Conservation (phyloP, 306 rosid species). For the Senna siamea region DNA sequence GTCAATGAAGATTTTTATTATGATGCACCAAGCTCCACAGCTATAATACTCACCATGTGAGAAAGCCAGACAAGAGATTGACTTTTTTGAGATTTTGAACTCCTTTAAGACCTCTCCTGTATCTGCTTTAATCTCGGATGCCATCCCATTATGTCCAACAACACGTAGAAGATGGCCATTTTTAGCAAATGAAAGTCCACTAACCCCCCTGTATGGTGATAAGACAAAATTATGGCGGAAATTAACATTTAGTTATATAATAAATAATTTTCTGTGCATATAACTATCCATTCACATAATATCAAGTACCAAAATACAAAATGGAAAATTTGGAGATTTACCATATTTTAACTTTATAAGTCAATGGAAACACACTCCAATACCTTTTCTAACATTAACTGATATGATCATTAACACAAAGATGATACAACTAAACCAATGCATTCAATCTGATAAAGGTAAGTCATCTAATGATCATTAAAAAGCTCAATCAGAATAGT, state of each 20-base stretch:
- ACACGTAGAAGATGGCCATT: constrained; percentile 46
- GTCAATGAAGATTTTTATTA: constrained; percentile 27
- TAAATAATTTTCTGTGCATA: neutral
- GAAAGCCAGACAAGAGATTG: constrained; percentile 53
- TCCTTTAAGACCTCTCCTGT: constrained; percentile 49
- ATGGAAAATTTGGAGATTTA: constrained; percentile 13
- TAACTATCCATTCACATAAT: constrained; percentile 1
- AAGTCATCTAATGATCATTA: neutral
- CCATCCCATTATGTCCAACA: constrained; percentile 56
- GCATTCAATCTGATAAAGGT: constrained; percentile 7
- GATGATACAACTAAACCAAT: constrained; percentile 9
- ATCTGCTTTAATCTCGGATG: constrained; percentile 45
- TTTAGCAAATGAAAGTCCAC: constrained; percentile 55
- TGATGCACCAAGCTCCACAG: constrained; percentile 25
- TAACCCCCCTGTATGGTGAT: constrained; percentile 48
- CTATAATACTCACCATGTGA: constrained; percentile 52
- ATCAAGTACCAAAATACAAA: constrained; percentile 17
- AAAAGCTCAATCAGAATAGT: constrained; percentile 7
- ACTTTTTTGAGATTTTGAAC: constrained; percentile 55
- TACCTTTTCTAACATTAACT: neutral
- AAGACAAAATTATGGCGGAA: constrained; percentile 23
- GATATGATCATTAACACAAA: constrained; percentile 6
- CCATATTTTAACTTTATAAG: neutral
- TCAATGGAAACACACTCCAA: neutral
- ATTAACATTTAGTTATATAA: neutral